Percentiles rank a stretch among this genome's conserved stretches.
phyloP scores from a whole-genome alignment of 768 basidiomycete species.

The Rhizopogon salebrosus region DNA sequence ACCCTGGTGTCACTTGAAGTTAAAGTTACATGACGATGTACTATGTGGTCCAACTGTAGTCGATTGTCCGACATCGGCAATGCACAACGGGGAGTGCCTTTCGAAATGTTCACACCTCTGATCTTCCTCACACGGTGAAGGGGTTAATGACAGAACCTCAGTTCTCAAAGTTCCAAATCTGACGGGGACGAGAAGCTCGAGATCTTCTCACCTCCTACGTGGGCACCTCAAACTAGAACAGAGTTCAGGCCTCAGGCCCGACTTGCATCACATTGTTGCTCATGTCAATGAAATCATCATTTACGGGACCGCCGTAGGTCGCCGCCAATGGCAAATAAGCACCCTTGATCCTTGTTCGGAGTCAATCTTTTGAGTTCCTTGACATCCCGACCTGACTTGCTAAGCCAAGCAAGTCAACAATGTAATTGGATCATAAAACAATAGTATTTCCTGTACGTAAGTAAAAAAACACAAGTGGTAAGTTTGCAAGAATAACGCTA shows the following conservation, averaged over 20 bases:
- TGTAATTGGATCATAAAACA: neutral
- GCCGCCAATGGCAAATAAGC: neutral
- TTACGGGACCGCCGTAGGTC: neutral
- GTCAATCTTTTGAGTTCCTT: too few species aligned
- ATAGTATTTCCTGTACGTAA: conserved; percentile 2
- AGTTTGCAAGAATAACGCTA: neutral
- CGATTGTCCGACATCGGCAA: neutral
- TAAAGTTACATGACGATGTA: neutral
- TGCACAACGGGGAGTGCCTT: neutral
- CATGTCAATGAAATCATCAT: too few species aligned
- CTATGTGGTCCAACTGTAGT: too few species aligned
- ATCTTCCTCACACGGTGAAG: neutral
- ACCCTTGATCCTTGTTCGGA: neutral
- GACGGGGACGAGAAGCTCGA: neutral
- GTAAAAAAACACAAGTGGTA: neutral
- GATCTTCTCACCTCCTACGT: neutral
- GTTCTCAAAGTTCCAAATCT: neutral
- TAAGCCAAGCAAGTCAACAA: neutral
- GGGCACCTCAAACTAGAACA: neutral
- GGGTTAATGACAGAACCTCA: neutral
- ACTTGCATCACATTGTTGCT: too few species aligned
- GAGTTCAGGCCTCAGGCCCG: neutral
- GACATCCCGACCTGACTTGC: neutral
- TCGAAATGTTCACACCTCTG: neutral
- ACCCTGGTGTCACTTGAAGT: too few species aligned